These are phyloP conservation scores for Pythium aristosporum DNA, from an alignment of 352 stramenopile species.

Conservation along the genomic window DNA sequence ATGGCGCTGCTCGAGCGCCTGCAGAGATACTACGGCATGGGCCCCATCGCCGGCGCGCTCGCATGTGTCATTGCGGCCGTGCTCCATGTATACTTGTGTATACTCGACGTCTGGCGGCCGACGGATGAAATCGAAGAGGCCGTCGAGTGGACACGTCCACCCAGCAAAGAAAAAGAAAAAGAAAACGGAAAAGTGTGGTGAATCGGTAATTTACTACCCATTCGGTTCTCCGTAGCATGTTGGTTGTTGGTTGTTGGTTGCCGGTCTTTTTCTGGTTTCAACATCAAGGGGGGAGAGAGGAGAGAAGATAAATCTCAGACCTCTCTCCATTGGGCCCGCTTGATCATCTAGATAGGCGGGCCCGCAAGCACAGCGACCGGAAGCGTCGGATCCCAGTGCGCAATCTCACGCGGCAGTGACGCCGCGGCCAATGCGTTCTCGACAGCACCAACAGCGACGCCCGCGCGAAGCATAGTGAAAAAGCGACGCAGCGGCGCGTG, in stretches of 20 bases:
- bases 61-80: conserved; percentile 63
- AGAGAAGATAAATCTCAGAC: not conserved
- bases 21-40: conserved; percentile 69
- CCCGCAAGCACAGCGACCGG: not conserved
- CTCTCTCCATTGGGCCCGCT: not conserved
- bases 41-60: conserved; percentile 58
- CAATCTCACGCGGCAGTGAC: conserved; percentile 10
- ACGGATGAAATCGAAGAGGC: conserved; percentile 57
- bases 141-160: conserved; percentile 43
- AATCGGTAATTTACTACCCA: not conserved
- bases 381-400: conserved; percentile 11
- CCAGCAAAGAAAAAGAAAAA: not conserved
- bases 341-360: not conserved
- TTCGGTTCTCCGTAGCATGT: not conserved
- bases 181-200: not conserved
- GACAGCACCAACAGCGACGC: conserved; percentile 9
- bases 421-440: conserved; percentile 2
- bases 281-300: not conserved
- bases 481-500: conserved; percentile 15
- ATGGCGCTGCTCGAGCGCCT: conserved; percentile 56
- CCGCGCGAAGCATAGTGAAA: conserved; percentile 14
- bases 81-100: conserved; percentile 57
- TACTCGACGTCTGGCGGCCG: conserved; percentile 59
- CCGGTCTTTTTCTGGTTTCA: not conserved
- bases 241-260: too few species aligned